Conservation (phyloP, 768 basidiomycete genomes). For the Tulasnella sp. region DNA sequence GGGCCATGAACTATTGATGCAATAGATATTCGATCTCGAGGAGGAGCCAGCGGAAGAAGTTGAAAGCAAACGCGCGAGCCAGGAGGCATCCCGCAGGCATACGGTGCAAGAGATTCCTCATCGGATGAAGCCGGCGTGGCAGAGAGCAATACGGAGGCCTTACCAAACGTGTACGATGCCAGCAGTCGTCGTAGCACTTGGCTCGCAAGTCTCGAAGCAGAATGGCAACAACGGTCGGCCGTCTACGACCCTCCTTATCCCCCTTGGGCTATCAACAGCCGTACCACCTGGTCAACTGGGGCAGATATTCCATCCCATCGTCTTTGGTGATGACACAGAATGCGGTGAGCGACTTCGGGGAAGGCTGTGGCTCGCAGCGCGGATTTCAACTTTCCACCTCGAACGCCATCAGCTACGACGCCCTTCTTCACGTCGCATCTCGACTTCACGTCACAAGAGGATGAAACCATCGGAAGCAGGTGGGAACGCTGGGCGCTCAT, state of each 20-base stretch:
- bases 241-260: constrained; percentile 16
- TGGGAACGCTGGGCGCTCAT: not conserved
- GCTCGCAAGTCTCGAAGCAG: constrained; percentile 23
- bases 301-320: constrained; percentile 57
- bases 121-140: not conserved
- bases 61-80: constrained; percentile 1
- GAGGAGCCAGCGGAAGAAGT: constrained; percentile 37
- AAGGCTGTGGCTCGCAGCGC: too few species aligned
- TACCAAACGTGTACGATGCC: constrained; percentile 26
- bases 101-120: not conserved
- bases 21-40: constrained; percentile 74
- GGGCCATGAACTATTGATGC: too few species aligned
- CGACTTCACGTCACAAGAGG: not conserved
- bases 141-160: too few species aligned
- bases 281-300: constrained; percentile 45
- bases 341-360: not conserved
- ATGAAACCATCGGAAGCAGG: not conserved
- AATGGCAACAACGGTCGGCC: constrained; percentile 10
- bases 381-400: too few species aligned
- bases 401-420: too few species aligned
- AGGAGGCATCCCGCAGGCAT: not conserved
- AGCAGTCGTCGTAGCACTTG: constrained; percentile 27
- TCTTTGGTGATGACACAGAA: constrained; percentile 29
- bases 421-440: constrained; percentile 8
- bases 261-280: constrained; percentile 23